Evolutionary conservation across 2,329 filamentous ascomycete genomes (phyloP), one percentile per base, ranked within the genome.

Genomic region (Chaetomium olivaceum): DNA sequence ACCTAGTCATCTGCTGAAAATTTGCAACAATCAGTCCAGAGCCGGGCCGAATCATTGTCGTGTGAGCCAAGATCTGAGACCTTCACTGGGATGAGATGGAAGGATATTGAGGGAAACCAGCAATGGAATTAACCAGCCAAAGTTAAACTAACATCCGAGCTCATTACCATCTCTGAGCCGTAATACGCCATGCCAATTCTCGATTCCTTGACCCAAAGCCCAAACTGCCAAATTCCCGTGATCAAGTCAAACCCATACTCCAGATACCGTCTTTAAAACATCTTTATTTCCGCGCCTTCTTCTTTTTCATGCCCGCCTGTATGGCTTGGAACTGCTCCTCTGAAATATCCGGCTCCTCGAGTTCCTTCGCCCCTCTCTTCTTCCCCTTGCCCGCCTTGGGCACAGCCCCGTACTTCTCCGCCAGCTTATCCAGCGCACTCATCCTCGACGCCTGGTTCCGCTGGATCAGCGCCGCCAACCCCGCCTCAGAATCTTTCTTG

Each of bases 381-480:
- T 81, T 82, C 12, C 80, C 87, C 77, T 77, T 71, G 69, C 82
- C 82, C 0, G 75, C 70, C 67, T 81, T 80, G 60, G 74, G 72
- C 58, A 64, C 63, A 5, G 64, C 68, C 16, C 82, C 80, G 75
- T 96, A 96, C 78, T 94, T 96, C 58, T 88, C 90, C 65, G 91
- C 91, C 58, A 97, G 77, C 58, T 85, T 81, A 68, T 91, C 90
- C 27, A 96, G 79, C 75, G 96, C 92, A 46, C 80, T 81, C 31
- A 79, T 82, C 39, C 90, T 82, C 51, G 84, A 83, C 71, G 89
- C 82, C 75, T 95, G 90, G 56, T 89, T 86, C 73, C 85, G 83
- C 74, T 86, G 85, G 68, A 96, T 96, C 73, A 96, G 76, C 1
- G 90, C 91, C n/a, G 88, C 87, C 48, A 96, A 80, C 23, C 77